Conservation (phyloP, 208 protist genomes). For the Wallacemonas sp. region DNA sequence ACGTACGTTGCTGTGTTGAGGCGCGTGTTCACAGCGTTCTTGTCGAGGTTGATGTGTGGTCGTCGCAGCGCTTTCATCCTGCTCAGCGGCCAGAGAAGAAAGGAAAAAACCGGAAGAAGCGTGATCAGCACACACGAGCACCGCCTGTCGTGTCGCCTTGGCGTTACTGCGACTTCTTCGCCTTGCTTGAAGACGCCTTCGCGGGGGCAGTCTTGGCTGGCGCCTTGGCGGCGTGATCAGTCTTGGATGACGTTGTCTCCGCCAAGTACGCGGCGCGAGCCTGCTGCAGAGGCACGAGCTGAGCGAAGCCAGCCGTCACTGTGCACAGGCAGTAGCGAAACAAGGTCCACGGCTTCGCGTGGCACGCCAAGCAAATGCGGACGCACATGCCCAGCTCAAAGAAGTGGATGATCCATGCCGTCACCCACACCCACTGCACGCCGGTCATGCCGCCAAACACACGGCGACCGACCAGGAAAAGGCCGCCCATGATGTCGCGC, state of each 20-base stretch:
- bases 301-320: constrained; percentile 36
- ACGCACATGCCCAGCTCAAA: constrained; percentile 51
- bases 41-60: no score
- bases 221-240: background rate
- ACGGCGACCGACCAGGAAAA: constrained; percentile 26
- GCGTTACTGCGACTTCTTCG: no score
- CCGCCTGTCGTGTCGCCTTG: constrained; percentile 4
- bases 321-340: constrained; percentile 42
- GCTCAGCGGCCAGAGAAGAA: no score
- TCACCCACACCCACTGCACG: constrained; percentile 29
- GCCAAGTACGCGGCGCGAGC: constrained; percentile 28
- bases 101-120: background rate
- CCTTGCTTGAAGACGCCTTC: no score
- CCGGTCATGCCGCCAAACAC: constrained; percentile 34
- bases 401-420: constrained; percentile 51
- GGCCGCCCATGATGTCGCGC: constrained; percentile 29
- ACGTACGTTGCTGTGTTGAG: no score
- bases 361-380: constrained; percentile 43
- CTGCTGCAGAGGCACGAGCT: constrained; percentile 41
- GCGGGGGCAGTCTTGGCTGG: constrained; percentile 1
- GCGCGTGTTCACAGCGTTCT: no score
- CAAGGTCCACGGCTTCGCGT: constrained; percentile 19
- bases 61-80: no score
- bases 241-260: constrained; percentile 10
- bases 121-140: no score